Evolutionary conservation across 2,329 filamentous ascomycete species (phyloP).

Genomic region (Trichophyton schoenleinii): DNA sequence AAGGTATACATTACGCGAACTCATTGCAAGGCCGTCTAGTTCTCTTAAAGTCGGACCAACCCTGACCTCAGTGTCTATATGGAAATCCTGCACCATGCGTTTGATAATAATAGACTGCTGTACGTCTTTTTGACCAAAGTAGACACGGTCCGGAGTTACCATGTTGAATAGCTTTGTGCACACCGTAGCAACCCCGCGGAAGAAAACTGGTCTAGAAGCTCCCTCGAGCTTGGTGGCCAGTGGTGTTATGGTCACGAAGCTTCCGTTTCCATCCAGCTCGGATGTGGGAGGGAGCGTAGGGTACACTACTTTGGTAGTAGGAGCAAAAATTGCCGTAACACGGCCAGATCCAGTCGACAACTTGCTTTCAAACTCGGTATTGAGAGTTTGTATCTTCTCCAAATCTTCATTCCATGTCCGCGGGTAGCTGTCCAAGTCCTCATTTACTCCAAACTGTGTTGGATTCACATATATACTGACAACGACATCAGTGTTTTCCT

Average conservation of each 20-base stretch:
- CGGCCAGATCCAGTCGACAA: slow-evolving; percentile 44
- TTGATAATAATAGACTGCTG: slow-evolving; percentile 89
- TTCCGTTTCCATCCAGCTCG: slow-evolving; percentile 63
- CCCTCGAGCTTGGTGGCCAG: slow-evolving; percentile 73
- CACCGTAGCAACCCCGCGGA: slow-evolving; percentile 88
- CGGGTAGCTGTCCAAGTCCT: slow-evolving; percentile 82
- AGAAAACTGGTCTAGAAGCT: slow-evolving; percentile 78
- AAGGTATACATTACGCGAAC: slow-evolving; percentile 87
- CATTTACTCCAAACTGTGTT: slow-evolving; percentile 80
- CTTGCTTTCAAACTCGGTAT: slow-evolving; percentile 54
- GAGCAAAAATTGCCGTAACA: slow-evolving; percentile 75
- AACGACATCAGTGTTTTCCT: slow-evolving; percentile 73
- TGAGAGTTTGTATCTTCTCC: slow-evolving; percentile 52
- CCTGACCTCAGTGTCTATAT: slow-evolving; percentile 60
- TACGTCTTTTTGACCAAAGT: slow-evolving; percentile 96
- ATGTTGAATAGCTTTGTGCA: slow-evolving; percentile 92
- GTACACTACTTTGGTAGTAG: slow-evolving; percentile 74
- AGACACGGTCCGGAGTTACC: slow-evolving; percentile 62
- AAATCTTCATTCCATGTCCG: slow-evolving; percentile 76
- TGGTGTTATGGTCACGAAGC: slow-evolving; percentile 84
- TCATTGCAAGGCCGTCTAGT: slow-evolving; percentile 71
- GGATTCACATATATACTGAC: slow-evolving; percentile 94
- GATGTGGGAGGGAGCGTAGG: slow-evolving; percentile 63
- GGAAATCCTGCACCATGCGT: slow-evolving; percentile 77
- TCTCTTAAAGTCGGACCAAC: slow-evolving; percentile 67